phyloP scores from a whole-genome alignment of 1,284 basidiomycete genomes.

The Apiotrichum montevideense region DNA sequence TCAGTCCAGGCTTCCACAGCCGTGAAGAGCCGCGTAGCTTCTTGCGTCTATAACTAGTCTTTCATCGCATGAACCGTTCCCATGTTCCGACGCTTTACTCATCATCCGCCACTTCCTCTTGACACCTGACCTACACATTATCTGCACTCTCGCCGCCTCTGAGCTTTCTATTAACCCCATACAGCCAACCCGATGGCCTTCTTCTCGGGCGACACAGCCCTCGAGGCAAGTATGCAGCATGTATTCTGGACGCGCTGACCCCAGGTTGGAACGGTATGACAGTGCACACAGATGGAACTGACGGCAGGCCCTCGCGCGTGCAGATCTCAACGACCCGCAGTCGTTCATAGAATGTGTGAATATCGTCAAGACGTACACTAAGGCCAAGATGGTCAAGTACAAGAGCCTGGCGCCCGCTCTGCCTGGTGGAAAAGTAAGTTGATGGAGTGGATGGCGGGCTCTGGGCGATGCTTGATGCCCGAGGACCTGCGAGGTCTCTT shows the following conservation, averaged over 20 bases:
- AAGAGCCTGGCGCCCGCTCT: constrained; percentile 18
- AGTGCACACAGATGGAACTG: background rate
- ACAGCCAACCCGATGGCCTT: background rate
- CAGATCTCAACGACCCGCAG: constrained; percentile 17
- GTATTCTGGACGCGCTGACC: background rate
- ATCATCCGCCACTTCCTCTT: background rate
- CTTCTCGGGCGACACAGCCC: constrained; percentile 12
- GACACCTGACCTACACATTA: background rate
- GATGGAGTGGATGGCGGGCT: background rate
- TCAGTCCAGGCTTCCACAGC: too few relatives aligned
- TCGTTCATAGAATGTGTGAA: constrained; percentile 16
- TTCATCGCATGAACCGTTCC: too few relatives aligned
- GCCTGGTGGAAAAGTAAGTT: constrained; percentile 27
- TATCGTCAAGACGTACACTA: constrained; percentile 24
- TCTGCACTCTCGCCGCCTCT: background rate
- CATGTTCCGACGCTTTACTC: too few relatives aligned
- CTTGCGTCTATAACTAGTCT: too few relatives aligned
- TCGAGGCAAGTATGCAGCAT: constrained; percentile 7
- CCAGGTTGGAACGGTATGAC: constrained; percentile 9
- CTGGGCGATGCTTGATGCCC: background rate
- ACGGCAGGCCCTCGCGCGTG: constrained; percentile 16
- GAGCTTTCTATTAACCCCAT: background rate
- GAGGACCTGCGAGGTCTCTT: too few relatives aligned
- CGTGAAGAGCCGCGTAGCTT: too few relatives aligned
- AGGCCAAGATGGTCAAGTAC: constrained; percentile 25